Conservation (phyloP, 352 stramenopile species). For the Phytophthora cactorum region DNA sequence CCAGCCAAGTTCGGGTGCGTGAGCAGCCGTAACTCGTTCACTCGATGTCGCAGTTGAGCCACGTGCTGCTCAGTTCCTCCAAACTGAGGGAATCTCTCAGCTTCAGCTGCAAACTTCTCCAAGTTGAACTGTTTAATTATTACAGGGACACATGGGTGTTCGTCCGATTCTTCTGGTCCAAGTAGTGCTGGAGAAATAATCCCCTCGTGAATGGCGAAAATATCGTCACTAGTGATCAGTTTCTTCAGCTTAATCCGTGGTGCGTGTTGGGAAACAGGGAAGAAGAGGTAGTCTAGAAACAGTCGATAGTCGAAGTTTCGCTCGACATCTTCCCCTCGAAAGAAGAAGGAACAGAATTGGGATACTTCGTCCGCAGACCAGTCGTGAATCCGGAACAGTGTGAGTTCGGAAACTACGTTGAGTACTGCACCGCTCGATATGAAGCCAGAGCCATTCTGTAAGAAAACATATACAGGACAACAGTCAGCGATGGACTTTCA, state of each 20-base stretch:
- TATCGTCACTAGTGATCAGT: constrained; percentile 17
- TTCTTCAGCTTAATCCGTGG: constrained; percentile 28
- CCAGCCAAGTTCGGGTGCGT: constrained; percentile 50
- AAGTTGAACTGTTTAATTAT: constrained; percentile 31
- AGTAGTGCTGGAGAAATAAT: constrained; percentile 10
- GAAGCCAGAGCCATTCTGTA: constrained; percentile 20
- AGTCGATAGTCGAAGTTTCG: constrained; percentile 47
- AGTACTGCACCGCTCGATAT: constrained; percentile 38
- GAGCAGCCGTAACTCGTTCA: constrained; percentile 52
- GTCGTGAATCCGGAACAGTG: constrained; percentile 37
- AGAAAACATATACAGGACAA: too few species aligned
- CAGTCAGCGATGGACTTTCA: too few species aligned
- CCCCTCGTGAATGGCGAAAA: constrained; percentile 30
- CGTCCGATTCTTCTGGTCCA: constrained; percentile 8
- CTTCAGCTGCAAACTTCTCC: neutral
- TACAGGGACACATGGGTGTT: constrained; percentile 2
- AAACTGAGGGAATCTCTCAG: constrained; percentile 11
- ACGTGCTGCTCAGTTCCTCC: constrained; percentile 11
- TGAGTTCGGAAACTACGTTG: constrained; percentile 37
- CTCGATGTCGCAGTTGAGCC: constrained; percentile 28
- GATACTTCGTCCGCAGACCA: constrained; percentile 39
- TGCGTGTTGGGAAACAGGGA: constrained; percentile 35
- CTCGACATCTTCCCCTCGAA: constrained; percentile 22
- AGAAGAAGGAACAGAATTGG: constrained; percentile 50
- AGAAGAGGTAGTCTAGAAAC: constrained; percentile 68